A percentile compares a stretch with the other conserved stretches of the same genome.
Conservation (phyloP, 2,329 filamentous ascomycete genomes). For the Botrytis byssoidea region DNA sequence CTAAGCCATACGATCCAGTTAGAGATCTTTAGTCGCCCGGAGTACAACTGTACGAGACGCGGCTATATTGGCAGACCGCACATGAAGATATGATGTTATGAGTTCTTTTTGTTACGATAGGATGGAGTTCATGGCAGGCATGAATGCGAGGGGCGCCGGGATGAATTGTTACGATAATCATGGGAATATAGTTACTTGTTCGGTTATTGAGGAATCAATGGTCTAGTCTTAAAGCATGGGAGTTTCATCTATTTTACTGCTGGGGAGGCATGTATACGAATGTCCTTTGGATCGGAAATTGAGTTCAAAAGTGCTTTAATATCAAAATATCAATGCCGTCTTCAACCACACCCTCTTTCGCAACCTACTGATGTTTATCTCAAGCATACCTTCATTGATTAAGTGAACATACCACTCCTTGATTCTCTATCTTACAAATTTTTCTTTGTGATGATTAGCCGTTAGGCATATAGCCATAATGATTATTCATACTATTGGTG, state of each 20-base stretch:
- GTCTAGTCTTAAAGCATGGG: background rate
- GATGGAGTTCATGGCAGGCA: background rate
- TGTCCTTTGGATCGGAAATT: background rate
- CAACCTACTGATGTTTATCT: background rate
- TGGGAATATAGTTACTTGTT: background rate
- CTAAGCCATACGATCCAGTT: constrained; percentile 26
- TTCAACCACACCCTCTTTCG: background rate
- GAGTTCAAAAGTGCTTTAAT: constrained; percentile 11
- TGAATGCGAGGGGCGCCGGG: background rate
- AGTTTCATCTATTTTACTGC: background rate
- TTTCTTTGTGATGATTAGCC: background rate
- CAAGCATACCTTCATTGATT: background rate
- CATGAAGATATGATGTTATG: background rate
- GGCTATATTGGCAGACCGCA: background rate
- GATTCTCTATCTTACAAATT: background rate
- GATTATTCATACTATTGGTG: background rate
- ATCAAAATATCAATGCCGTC: background rate
- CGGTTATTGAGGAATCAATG: background rate
- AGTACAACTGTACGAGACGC: too few species aligned
- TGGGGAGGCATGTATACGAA: background rate
- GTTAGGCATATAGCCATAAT: background rate
- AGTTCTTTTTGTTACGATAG: background rate
- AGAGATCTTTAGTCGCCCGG: constrained; percentile 20
- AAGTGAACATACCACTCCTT: background rate
- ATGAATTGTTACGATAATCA: background rate